Evolutionary conservation across 2,329 filamentous ascomycete genomes (phyloP).

Genomic region (Alternaria consortialis): DNA sequence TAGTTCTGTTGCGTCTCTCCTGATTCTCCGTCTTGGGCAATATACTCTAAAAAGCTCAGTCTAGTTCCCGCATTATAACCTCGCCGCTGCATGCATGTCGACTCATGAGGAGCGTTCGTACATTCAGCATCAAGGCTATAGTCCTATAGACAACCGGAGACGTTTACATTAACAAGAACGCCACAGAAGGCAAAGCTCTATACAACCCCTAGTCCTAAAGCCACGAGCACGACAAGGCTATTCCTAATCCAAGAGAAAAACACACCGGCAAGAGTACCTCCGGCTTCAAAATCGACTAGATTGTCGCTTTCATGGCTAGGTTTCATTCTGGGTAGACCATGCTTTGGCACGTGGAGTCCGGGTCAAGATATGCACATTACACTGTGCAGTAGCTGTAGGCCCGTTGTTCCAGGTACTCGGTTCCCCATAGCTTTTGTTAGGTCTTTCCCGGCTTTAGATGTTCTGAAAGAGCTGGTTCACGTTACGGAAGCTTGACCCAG

Average conservation of each 20-base stretch:
- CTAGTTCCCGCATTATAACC: not conserved
- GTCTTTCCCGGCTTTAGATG: not conserved
- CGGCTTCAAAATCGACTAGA: not conserved
- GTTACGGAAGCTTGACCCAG: conserved; percentile 6
- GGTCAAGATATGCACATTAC: not conserved
- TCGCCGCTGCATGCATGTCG: not conserved
- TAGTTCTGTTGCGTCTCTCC: not conserved
- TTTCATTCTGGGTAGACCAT: not conserved
- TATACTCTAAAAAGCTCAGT: not conserved
- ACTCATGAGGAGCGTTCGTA: not conserved
- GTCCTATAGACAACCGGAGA: not conserved
- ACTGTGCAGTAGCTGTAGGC: conserved; percentile 9
- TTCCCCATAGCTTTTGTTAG: conserved; percentile 2
- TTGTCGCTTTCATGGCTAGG: not conserved
- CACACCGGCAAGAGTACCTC: not conserved
- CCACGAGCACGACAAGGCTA: not conserved
- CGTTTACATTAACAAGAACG: not conserved
- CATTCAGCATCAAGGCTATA: not conserved
- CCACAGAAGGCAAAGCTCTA: not conserved
- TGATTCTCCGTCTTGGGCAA: not conserved
- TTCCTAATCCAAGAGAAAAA: not conserved
- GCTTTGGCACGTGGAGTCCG: not conserved
- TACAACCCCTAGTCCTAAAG: not conserved
- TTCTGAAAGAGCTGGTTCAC: conserved; percentile 17
- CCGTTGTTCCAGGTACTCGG: conserved; percentile 11